Base-by-base conservation (phyloP, 331 rosid genomes). In the Pyracantha coccinea region DNA sequence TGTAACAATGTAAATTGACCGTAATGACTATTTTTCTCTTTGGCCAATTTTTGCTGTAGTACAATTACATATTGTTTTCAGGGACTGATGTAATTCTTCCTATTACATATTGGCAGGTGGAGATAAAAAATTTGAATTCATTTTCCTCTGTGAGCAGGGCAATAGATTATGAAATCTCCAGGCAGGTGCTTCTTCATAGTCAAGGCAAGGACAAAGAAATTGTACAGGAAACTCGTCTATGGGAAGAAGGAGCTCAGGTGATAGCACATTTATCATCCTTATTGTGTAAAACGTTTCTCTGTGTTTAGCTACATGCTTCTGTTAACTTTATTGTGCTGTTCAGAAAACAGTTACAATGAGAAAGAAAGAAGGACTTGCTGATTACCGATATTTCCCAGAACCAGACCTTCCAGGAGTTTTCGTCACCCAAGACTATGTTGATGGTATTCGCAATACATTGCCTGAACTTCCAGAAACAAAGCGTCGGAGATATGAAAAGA, bases 191-290 rank as follows among this genome's bases (percentile, higher is more conserved):
- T 76, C 95, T 94, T 68, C 91, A 87, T 83, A 85, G 82, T 75
- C 86, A 94, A 77, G 98, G 93, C 68, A 85, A 86, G 79, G 82
- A 77, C 31, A 87, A 90, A 75, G 90, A 86, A 85, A 94, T 94
- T 70, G 86, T 85, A 60, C 98, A 90, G 84, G 98, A 94, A 83
- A 94, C 97, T 78, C 89, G 92, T 70, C 86, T 87, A 20, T 91
- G 98, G 97, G 97, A 94, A 69, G 98, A 93, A 82, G 93, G 98
- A 69, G 66, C 89, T 74, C 98, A 88, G 95, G 96, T 86, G 83
- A 80, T 83, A 81, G 68, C 27, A 73, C 59, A 3, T 35, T 58
- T 12, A 60, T 78, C 59, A 60, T 73, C 27, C 45, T 79, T 41
- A 33, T 69, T 77, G 16, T 58, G 12, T 77, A 38, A 45, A 52